Base-by-base conservation (phyloP, 179 eudicot species). In the Vitellaria paradoxa region DNA sequence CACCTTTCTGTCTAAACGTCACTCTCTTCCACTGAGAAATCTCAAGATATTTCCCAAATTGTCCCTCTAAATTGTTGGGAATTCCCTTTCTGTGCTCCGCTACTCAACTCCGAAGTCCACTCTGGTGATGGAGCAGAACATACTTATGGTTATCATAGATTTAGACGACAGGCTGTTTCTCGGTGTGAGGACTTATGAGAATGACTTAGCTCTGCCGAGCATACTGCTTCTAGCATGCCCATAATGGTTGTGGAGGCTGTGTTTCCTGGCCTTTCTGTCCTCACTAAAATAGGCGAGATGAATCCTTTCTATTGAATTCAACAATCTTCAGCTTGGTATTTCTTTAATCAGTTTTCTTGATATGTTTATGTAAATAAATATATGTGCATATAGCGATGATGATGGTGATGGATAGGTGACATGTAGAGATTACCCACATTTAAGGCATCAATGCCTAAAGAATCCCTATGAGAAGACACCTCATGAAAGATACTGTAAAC, bases 221-320 rank as follows among this genome's bases (percentile, higher is more conserved):
- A 96, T 66, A 13, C 89, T 53, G 74, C 67, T 8, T 37, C 87
- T 3, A 92, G 96, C 5, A 42, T 82, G 80, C 59, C 78, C 10
- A 83, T 86, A 5, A 93, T 96, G 98, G 97, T 92, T 30, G 90
- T 90, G 15, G 99, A 93, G 77, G 89, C 99, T 0, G 53, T 96
- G 42, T 88, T 69, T 70, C 11, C 47, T 2, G 62, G 9, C 15
- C 57, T 70, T 46, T 52, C 62, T 53, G 74, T 70, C 3, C n/a
- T 70, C 46, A 46, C 61, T 9, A 62, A 70, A 26, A 70, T 17
- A 53, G 74, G 74, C 46, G 45, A 53, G 74, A 45, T 73, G n/a
- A 46, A 20, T 15, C 13, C n/a, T n/a, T n/a, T n/a, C n/a, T n/a
- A n/a, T 45, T 6, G 2, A 45, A 9, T 13, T 15, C n/a, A n/a